Base-by-base conservation (phyloP, 495 filamentous ascomycete genomes). In the Hyaloscypha variabilis region DNA sequence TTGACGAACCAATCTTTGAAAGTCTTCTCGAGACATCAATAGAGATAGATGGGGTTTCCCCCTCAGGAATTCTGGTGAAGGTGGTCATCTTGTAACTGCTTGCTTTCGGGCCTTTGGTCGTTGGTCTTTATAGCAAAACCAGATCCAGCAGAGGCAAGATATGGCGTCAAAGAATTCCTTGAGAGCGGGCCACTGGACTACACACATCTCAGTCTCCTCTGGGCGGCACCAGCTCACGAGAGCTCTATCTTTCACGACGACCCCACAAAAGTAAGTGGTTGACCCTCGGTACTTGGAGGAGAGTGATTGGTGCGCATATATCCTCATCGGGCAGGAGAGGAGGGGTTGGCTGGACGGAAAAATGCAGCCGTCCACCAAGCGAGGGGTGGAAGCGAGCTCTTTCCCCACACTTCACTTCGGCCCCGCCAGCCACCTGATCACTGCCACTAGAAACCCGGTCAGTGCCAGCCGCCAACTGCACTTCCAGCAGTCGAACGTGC, bases 1-100 rank as follows among this genome's bases (percentile, higher is more conserved):
- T 21, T 57, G 52, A 49, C 36, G 25, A 17, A 72, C 90, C 86
- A 69, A 92, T 91, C 72, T 87, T 87, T 29, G 87, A 87, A 64
- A 91, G 76, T 61, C 81, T 81, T 66, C 86, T 81, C 14, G 77
- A 70, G 1, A 86, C 76, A 70, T 90, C 83, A 31, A 91, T 78
- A 63, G 81, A 81, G 65, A 92, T 87, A 52, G 80, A 79, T 29
- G 89, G 83, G 54, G 77, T 80, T 62, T 85, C 83, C 58, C 77
- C 79, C 28, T 85, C 84, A 5, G 68, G 67, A 66, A 90, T 83
- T 64, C 84, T 85, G 19, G 88, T 91, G 71, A 90, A 91, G 25
- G 88, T 88, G 17, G 90, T 84, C 89, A 91, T 91, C 39, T 56
- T 81, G 59, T 21, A 42, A 10, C 30, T 42, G 13, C 25, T 30